Evolutionary conservation across 441 rosid genomes (phyloP), one percentile per base, ranked within the genome.

Genomic region (Aleurites moluccanus): DNA sequence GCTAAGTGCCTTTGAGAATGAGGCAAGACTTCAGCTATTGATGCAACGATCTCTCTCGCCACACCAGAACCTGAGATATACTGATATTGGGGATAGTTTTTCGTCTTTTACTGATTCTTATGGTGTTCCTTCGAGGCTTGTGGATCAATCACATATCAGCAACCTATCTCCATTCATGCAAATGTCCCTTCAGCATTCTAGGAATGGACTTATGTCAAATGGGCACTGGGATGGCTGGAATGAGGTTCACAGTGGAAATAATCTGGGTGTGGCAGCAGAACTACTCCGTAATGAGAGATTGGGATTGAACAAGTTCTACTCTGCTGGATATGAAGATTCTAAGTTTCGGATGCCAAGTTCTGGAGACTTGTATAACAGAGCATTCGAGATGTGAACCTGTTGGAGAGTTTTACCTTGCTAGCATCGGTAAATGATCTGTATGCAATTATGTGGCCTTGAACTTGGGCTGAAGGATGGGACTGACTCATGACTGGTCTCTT

Each of bases 151-250:
- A 60, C 95, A 83, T 64, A 77, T 82, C 76, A 90, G 75, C 76
- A 85, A 81, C 72, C 70, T 84, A 62, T 81, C 93, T 30, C 85
- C 86, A 23, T 86, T 80, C 67, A 78, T 90, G 33, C 91, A 85
- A 74, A 80, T 87, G 67, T 79, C 88, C 73, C 79, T 86, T 55
- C 94, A 87, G 72, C 96, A 89, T 63, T 83, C 90, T 1, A 81
- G 90, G 80, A 91, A 89, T 86, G 81, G 90, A 44, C 73, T 67
- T 16, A 73, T 86, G 79, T 86, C 97, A 66, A 93, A 87, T 85
- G 94, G 98, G 40, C 91, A 76, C 65, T 93, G 97, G 97, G 91
- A 86, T 85, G 88, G 90, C 42, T 89, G 88, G 96, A 92, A 82
- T 80, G 94, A 90, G 78, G 84, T 84, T 68, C 97, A 86, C 73